phyloP scores from a whole-genome alignment of 371 early-diverging fungal genomes.

The Mortierella sp. region DNA sequence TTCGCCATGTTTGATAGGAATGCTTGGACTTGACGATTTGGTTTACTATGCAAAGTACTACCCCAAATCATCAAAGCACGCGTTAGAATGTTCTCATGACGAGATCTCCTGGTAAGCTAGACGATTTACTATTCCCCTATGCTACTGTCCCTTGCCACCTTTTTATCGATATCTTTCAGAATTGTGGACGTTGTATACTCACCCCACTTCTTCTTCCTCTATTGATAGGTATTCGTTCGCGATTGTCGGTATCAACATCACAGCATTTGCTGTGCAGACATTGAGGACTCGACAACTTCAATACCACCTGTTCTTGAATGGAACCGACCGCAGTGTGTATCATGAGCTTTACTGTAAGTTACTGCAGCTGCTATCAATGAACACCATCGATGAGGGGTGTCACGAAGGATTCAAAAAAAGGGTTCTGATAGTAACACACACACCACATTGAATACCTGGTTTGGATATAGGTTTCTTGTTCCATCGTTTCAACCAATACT shows the following conservation, averaged over 20 bases:
- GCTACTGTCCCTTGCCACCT: neutral
- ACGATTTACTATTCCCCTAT: neutral
- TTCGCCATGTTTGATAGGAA: constrained; percentile 46
- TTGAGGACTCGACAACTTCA: constrained; percentile 76
- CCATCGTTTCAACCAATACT: constrained; percentile 72
- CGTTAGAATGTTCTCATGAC: constrained; percentile 67
- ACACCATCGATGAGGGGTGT: no score
- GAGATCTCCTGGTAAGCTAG: constrained; percentile 6
- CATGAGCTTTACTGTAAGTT: constrained; percentile 79
- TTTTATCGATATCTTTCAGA: no score
- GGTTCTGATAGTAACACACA: no score
- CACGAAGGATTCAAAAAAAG: no score
- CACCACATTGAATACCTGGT: no score
- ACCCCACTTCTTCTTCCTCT: no score
- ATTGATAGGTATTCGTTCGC: constrained; percentile 80
- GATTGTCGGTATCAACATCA: constrained; percentile 85
- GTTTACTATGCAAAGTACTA: constrained; percentile 73
- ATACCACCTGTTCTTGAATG: constrained; percentile 69
- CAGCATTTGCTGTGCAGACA: constrained; percentile 71
- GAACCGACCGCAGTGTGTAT: constrained; percentile 61
- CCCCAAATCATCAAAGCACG: constrained; percentile 61
- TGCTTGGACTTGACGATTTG: constrained; percentile 81
- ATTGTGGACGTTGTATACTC: no score
- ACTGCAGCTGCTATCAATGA: no score
- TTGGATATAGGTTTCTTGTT: constrained; percentile 74